Base-by-base conservation (phyloP, 1,284 basidiomycete species). In the Trametes versicolor region DNA sequence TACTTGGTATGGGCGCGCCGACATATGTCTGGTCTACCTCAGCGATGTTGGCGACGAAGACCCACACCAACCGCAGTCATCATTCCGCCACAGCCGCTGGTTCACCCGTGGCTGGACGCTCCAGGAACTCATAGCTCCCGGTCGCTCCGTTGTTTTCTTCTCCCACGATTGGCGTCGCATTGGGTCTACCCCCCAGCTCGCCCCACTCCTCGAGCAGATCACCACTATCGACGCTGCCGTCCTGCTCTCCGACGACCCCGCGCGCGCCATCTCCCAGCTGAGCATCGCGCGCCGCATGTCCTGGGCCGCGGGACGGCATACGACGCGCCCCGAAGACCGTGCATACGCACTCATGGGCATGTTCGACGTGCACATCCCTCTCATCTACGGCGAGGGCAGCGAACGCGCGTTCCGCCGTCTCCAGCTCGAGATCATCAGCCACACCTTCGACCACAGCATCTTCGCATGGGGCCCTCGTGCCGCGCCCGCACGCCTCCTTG, bases 301-400 rank as follows among this genome's bases (percentile, higher is more conserved):
- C 2, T 60, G 58, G 58, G 58, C 58, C 6, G 58, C 50, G n/a
- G 39, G 49, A 10, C 17, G 58, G 7, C 10, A 52, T 5, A 52
- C 58, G 49, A 60, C 49, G n/a, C 36, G 58, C 19, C 9, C 29
- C 4, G 58, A 60, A 41, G 58, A 60, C 41, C 47, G 47, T 7
- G 58, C 58, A 6, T 60, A 60, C 51, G 52, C 58, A 9, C 58
- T 60, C 29, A 52, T 60, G 58, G 58, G 58, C 12, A 4, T 60
- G 25, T 60, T 51, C 58, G 49, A 21, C 25, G 39, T 60, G 23
- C 43, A 43, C 41, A 60, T 60, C 37, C 58, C 58, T 1, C 17
- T 36, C 37, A 4, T 60, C 49, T 60, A 60, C 45, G 58, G 58
- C 19, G 58, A 60, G 45, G 57, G 57, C 19, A 15, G 17, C 29